Evolutionary conservation across 345 rosid species (phyloP).

Genomic region (Trapa incisa): DNA sequence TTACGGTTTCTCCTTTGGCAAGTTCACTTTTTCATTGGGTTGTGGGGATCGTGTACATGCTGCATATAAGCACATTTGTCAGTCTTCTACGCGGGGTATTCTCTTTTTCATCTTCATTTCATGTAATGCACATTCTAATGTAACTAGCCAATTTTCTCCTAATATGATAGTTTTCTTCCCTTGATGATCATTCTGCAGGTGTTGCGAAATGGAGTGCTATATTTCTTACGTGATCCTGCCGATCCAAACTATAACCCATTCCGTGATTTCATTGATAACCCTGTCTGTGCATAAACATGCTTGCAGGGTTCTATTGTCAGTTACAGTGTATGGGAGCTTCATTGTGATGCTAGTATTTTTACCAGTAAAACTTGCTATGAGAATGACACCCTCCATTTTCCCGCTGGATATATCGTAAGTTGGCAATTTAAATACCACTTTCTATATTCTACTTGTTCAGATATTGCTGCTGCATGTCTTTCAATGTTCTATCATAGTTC

Average conservation of each 20-base stretch:
- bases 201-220: slow-evolving; percentile 83
- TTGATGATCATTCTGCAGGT: slow-evolving; percentile 34
- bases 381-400: slow-evolving; percentile 75
- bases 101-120: slow-evolving; percentile 1
- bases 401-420: slow-evolving; percentile 95
- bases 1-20: slow-evolving; percentile 78
- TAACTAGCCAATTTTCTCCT: too few species aligned
- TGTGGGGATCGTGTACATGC: slow-evolving; percentile 89
- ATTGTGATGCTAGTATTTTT: slow-evolving; percentile 96
- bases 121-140: neutral
- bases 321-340: slow-evolving; percentile 93
- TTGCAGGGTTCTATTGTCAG: slow-evolving; percentile 79
- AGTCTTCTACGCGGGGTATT: slow-evolving; percentile 98
- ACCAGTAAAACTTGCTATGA: slow-evolving; percentile 93
- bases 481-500: slow-evolving; percentile 5
- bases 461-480: neutral
- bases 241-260: slow-evolving; percentile 99
- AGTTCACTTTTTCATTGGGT: slow-evolving; percentile 97
- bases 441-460: neutral
- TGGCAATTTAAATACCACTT: neutral
- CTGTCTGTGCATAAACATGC: slow-evolving; percentile 96
- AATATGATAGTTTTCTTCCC: neutral
- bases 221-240: slow-evolving; percentile 95
- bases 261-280: slow-evolving; percentile 96
- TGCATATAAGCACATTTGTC: slow-evolving; percentile 94